Evolutionary conservation across 495 filamentous ascomycete species (phyloP).

Genomic region (Penicillium macrosclerotiorum): DNA sequence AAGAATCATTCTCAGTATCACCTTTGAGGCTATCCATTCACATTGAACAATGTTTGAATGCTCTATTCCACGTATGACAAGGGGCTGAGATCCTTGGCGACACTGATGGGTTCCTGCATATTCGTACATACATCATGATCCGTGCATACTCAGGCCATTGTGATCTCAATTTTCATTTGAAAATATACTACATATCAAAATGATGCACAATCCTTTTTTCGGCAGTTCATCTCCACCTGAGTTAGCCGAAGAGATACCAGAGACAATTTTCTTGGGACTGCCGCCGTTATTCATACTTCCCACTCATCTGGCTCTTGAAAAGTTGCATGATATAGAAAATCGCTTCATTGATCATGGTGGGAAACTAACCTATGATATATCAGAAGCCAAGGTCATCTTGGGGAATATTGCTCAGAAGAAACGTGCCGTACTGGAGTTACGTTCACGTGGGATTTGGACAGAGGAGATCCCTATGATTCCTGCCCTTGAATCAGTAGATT

Average conservation of each 20-base stretch:
- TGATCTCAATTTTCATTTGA: not conserved
- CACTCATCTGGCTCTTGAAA: constrained; percentile 61
- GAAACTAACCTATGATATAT: constrained; percentile 66
- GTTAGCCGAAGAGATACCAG: not conserved
- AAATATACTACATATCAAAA: not conserved
- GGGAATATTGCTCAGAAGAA: constrained; percentile 66
- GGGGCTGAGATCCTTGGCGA: not conserved
- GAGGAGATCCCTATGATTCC: constrained; percentile 43
- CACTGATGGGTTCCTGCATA: not conserved
- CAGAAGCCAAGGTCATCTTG: constrained; percentile 71
- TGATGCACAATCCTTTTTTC: not conserved
- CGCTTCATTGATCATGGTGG: constrained; percentile 54
- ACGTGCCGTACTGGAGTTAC: constrained; percentile 75
- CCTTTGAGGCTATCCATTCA: too few species aligned
- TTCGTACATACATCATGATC: too few species aligned
- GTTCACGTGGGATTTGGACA: constrained; percentile 59
- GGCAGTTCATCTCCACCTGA: constrained; percentile 4
- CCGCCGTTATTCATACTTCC: constrained; percentile 75
- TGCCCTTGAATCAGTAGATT: not conserved
- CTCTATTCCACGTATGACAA: not conserved
- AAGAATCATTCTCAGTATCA: not conserved
- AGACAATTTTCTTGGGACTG: constrained; percentile 19
- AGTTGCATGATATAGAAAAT: constrained; percentile 62
- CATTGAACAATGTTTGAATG: too few species aligned
- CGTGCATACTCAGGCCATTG: too few species aligned